phyloP scores from a whole-genome alignment of 2,329 filamentous ascomycete species.

The Colletotrichum gigasporum region DNA sequence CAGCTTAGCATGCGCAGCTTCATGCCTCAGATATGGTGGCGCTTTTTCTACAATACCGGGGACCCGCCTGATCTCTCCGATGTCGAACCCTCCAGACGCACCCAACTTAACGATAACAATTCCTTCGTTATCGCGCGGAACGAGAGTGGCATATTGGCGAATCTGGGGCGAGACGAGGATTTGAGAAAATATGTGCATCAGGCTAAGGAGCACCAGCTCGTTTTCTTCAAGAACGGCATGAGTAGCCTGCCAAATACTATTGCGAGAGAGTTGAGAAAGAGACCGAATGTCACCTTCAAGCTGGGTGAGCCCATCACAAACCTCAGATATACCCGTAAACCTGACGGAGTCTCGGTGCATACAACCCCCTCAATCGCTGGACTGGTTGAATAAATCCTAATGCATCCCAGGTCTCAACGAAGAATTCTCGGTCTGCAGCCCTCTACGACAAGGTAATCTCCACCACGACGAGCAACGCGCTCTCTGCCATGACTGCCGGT shows the following conservation, averaged over 20 bases:
- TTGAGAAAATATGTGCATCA: slow-evolving; percentile 12
- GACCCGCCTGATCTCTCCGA: too few species aligned
- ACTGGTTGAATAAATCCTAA: background rate
- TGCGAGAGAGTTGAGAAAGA: slow-evolving; percentile 56
- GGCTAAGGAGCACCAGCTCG: slow-evolving; percentile 23
- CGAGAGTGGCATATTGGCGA: background rate
- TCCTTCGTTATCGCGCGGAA: background rate
- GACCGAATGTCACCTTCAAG: slow-evolving; percentile 69
- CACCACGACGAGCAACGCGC: slow-evolving; percentile 63
- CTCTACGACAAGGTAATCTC: slow-evolving; percentile 70
- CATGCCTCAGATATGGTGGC: slow-evolving; percentile 57
- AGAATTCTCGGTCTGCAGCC: slow-evolving; percentile 31
- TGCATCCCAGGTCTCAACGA: slow-evolving; percentile 41
- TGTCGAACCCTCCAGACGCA: too few species aligned
- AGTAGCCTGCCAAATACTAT: slow-evolving; percentile 67
- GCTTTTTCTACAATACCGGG: slow-evolving; percentile 33
- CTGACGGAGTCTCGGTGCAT: slow-evolving; percentile 53
- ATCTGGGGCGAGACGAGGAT: slow-evolving; percentile 30
- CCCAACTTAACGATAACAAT: too few species aligned
- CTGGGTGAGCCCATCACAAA: slow-evolving; percentile 56
- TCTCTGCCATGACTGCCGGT: slow-evolving; percentile 47
- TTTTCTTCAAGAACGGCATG: slow-evolving; percentile 69
- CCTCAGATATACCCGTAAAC: slow-evolving; percentile 50
- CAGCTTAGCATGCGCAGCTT: slow-evolving; percentile 78
- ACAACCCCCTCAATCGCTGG: background rate